A percentile compares a stretch with the other conserved stretches of the same genome.
phyloP scores from a whole-genome alignment of 2,329 filamentous ascomycete species.

The Penicillium crustosum region DNA sequence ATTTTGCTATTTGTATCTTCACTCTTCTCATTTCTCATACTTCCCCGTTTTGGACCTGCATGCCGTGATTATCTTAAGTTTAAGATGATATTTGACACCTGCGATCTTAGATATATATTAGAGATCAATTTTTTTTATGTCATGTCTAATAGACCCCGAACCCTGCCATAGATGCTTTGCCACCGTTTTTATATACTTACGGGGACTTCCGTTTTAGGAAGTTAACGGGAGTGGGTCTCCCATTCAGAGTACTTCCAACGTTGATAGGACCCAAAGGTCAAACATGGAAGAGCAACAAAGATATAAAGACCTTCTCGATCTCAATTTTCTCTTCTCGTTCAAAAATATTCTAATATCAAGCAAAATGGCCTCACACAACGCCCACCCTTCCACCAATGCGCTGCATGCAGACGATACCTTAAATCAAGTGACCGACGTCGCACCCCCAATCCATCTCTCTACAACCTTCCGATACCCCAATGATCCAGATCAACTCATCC shows the following conservation, averaged over 20 bases:
- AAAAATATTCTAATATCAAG: not conserved
- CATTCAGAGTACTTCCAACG: not conserved
- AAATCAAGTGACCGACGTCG: slow-evolving; percentile 73
- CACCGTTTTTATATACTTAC: not conserved
- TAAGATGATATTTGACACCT: not conserved
- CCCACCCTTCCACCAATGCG: slow-evolving; percentile 55
- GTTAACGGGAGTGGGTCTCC: not conserved
- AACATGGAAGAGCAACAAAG: not conserved
- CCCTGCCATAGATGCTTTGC: not conserved
- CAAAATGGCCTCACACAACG: slow-evolving; percentile 21
- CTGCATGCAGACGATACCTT: slow-evolving; percentile 79
- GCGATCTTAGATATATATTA: not conserved
- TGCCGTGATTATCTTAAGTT: not conserved
- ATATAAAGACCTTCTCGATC: not conserved
- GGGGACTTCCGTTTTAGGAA: slow-evolving; percentile 1
- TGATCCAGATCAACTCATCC: slow-evolving; percentile 65
- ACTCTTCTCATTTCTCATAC: not conserved
- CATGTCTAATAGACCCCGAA: not conserved
- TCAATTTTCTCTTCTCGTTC: not conserved
- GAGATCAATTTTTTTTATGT: not conserved
- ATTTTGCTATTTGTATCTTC: not conserved
- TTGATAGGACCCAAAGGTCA: not conserved
- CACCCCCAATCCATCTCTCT: slow-evolving; percentile 84
- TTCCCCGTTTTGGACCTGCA: not conserved
- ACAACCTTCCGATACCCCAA: slow-evolving; percentile 81